Conservation (phyloP, 495 filamentous ascomycete genomes). For the Trichoderma reesei region DNA sequence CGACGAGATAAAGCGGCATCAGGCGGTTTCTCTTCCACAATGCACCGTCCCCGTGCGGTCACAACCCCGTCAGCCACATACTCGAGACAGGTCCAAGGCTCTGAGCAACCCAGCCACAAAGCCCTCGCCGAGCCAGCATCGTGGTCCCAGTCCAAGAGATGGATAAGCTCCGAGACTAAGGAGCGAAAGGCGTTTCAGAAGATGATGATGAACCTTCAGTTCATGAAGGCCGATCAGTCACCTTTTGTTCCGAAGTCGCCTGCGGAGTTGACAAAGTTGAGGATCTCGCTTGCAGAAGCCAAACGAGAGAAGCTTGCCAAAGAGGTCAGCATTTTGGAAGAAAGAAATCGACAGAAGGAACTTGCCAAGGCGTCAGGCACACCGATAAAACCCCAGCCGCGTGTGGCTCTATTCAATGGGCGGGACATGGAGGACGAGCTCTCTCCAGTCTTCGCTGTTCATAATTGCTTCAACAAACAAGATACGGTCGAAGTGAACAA, state of each 20-base stretch:
- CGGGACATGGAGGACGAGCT: background rate
- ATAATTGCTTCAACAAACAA: conserved; percentile 10
- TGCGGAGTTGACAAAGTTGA: conserved; percentile 1
- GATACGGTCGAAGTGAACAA: background rate
- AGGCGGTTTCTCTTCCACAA: background rate
- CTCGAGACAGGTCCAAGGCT: background rate
- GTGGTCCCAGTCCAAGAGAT: conserved; percentile 12
- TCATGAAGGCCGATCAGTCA: conserved; percentile 9
- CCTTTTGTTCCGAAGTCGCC: conserved; percentile 9
- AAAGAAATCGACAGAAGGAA: background rate
- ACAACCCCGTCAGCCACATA: background rate
- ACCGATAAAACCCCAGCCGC: background rate
- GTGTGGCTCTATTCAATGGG: background rate
- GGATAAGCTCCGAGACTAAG: conserved; percentile 7
- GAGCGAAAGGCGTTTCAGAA: conserved; percentile 8
- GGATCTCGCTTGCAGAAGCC: background rate
- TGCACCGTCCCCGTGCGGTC: background rate
- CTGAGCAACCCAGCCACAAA: background rate
- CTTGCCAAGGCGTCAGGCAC: background rate
- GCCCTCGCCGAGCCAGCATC: background rate
- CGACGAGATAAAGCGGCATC: background rate
- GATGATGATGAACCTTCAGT: conserved; percentile 5
- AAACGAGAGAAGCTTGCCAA: background rate
- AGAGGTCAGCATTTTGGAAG: background rate
- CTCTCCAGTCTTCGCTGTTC: conserved; percentile 8